Evolutionary conservation across 345 rosid species (phyloP).

Genomic region (Salix caprea): DNA sequence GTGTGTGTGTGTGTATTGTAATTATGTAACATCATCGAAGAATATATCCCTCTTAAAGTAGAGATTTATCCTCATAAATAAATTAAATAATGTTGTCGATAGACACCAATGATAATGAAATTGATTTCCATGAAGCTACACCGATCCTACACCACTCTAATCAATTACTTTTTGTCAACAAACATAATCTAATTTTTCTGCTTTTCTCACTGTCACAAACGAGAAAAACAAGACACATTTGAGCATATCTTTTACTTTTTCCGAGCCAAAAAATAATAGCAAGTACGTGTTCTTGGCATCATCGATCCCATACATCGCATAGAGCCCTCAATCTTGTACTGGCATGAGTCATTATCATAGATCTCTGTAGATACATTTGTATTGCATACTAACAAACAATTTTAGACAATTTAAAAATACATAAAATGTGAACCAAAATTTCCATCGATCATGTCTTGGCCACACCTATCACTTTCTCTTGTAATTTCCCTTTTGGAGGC

Average conservation of each 20-base stretch:
- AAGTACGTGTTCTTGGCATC: not conserved
- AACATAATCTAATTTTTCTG: not conserved
- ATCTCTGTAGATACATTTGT: not conserved
- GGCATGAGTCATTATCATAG: not conserved
- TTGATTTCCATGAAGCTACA: not conserved
- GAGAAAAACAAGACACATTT: not conserved
- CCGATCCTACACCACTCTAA: not conserved
- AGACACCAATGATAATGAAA: not conserved
- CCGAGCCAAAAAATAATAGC: not conserved
- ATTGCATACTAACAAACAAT: not conserved
- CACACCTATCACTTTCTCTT: constrained; percentile 9
- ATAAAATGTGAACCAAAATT: not conserved
- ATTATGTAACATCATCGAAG: too few species aligned
- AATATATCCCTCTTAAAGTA: not conserved
- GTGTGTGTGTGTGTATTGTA: too few species aligned
- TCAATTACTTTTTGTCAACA: not conserved
- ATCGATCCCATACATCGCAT: not conserved
- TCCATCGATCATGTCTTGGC: not conserved
- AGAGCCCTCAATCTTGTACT: not conserved
- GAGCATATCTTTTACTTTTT: not conserved
- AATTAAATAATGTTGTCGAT: not conserved
- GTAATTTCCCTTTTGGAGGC: constrained; percentile 27
- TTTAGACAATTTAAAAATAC: not conserved
- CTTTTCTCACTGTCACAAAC: not conserved
- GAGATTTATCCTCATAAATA: not conserved